Evolutionary conservation across 2,329 filamentous ascomycete genomes (phyloP).

Genomic region (Epichloe hybrida): DNA sequence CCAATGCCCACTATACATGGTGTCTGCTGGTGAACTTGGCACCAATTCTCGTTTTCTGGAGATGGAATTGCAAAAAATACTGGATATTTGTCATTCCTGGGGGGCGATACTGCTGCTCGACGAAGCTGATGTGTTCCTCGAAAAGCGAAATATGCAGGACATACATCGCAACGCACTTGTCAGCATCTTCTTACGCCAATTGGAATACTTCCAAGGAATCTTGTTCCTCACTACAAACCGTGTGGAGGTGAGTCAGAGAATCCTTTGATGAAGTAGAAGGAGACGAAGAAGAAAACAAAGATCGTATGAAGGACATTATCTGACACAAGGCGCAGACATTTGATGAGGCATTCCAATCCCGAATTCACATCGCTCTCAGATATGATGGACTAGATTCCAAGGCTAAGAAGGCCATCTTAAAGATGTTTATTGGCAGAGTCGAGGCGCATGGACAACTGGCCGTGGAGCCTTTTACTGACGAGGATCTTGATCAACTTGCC

Average conservation of each 20-base stretch:
- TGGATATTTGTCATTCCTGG: slow-evolving; percentile 79
- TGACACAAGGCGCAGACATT: slow-evolving; percentile 45
- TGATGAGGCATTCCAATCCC: slow-evolving; percentile 78
- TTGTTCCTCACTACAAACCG: slow-evolving; percentile 82
- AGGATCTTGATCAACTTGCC: slow-evolving; percentile 53
- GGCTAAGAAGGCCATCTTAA: slow-evolving; percentile 69
- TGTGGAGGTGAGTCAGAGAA: slow-evolving; percentile 40
- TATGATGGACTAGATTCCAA: slow-evolving; percentile 62
- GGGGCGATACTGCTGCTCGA: slow-evolving; percentile 70
- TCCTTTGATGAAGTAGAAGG: background rate
- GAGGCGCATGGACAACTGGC: slow-evolving; percentile 48
- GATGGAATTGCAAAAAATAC: slow-evolving; percentile 60
- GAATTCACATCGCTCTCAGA: slow-evolving; percentile 73
- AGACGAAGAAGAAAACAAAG: background rate
- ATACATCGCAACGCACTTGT: slow-evolving; percentile 77
- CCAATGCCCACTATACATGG: slow-evolving; percentile 70
- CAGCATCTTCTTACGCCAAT: slow-evolving; percentile 70
- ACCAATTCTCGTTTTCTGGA: slow-evolving; percentile 65
- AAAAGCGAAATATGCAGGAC: slow-evolving; percentile 70
- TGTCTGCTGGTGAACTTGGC: slow-evolving; percentile 68
- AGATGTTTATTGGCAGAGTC: slow-evolving; percentile 68
- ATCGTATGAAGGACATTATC: background rate
- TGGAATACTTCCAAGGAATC: slow-evolving; percentile 89
- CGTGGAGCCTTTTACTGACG: slow-evolving; percentile 47
- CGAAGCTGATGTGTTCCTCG: slow-evolving; percentile 74